phyloP scores from a whole-genome alignment of 1,139 yeast genomes.

The Groenewaldozyma auringiensis region DNA sequence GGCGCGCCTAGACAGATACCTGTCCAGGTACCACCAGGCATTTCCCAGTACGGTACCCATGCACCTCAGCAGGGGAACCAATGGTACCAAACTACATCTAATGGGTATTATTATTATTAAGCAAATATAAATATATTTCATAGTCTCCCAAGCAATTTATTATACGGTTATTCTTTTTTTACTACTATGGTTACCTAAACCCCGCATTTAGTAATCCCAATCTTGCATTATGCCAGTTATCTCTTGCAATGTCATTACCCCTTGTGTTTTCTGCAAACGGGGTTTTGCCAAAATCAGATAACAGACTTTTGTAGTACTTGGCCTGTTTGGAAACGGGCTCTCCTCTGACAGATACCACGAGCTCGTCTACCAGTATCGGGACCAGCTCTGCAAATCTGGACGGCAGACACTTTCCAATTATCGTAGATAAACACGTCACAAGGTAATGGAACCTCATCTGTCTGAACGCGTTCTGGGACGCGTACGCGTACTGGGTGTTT shows the following conservation, averaged over 20 bases:
- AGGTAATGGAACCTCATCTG: neutral
- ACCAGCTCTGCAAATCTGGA: neutral
- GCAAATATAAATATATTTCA: neutral
- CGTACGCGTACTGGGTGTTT: neutral
- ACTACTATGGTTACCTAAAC: too few relatives aligned
- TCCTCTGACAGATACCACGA: neutral
- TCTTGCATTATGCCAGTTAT: neutral
- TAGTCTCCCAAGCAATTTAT: too few relatives aligned
- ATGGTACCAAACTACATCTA: neutral
- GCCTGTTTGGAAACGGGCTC: neutral
- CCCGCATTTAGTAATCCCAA: too few relatives aligned
- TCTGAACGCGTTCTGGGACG: neutral
- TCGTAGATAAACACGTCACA: neutral
- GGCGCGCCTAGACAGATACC: neutral
- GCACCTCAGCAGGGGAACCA: too few relatives aligned
- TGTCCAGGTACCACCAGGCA: too few relatives aligned
- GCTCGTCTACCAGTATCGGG: neutral
- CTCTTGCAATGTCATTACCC: neutral
- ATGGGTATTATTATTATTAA: neutral
- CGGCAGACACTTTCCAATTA: neutral
- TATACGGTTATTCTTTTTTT: neutral
- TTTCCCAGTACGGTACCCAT: too few relatives aligned
- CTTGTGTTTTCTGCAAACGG: neutral
- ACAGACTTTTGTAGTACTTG: neutral
- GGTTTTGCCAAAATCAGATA: neutral